Percentiles rank a stretch among this genome's conserved stretches.
These are phyloP conservation scores for Candida qinlingensis DNA, from an alignment of 805 yeast genomes.

Conservation along the genomic window DNA sequence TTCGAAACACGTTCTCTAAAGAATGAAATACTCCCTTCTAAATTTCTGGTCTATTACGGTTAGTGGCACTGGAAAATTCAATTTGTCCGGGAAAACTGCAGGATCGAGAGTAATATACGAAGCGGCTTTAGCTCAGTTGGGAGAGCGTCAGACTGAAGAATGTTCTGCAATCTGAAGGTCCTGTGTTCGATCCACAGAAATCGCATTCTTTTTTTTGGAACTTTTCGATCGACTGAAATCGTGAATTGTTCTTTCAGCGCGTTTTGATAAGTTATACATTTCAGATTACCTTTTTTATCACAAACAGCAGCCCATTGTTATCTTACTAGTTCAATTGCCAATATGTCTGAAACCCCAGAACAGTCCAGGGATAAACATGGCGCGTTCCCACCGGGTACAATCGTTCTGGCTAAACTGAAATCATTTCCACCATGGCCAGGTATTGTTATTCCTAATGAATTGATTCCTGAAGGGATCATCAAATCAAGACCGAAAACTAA, in stretches of 20 bases:
- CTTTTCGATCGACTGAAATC: background rate
- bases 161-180: conserved; percentile 56
- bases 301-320: too few relatives aligned
- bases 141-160: conserved; percentile 30
- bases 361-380: conserved; percentile 14
- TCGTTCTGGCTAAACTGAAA: conserved; percentile 75
- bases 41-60: too few relatives aligned
- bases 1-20: too few relatives aligned
- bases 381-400: conserved; percentile 40
- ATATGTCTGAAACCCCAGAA: conserved; percentile 5
- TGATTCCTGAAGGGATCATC: conserved; percentile 53
- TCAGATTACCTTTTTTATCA: background rate
- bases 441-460: conserved; percentile 57
- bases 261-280: background rate
- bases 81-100: too few relatives aligned
- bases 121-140: conserved; percentile 30
- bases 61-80: too few relatives aligned
- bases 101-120: too few relatives aligned
- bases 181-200: conserved; percentile 78
- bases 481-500: conserved; percentile 43
- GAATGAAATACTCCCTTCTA: too few relatives aligned
- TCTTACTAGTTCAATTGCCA: background rate
- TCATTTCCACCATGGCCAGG: conserved; percentile 94
- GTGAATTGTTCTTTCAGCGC: background rate
- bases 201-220: conserved; percentile 33